Evolutionary conservation across 345 rosid genomes (phyloP), one percentile per base, ranked within the genome.

Genomic region (Ceriops tagal): DNA sequence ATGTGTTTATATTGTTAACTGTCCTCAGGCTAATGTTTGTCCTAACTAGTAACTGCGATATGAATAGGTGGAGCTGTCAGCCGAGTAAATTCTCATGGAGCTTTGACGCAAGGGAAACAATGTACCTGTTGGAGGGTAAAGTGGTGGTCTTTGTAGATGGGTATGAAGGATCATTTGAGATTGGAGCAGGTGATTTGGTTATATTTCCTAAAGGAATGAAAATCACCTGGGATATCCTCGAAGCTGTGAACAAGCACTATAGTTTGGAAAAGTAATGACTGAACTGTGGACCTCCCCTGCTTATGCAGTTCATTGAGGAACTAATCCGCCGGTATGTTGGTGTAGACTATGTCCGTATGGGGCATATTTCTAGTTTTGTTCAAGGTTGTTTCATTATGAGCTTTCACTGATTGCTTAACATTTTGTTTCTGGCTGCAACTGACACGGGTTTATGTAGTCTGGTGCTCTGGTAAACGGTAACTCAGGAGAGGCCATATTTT

Each of bases 141-240:
- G 87, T 81, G 64, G 70, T 34, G 37, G 83, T 83, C 51, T 27
- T 49, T 51, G 80, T 73, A 7, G 80, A 83, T 5, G 87, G 84
- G 26, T 30, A 65, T 7, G 83, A 81, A 62, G 86, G 69, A 26
- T 69, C 76, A 59, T 81, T 83, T 11, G 83, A 78, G 71, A 81
- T 83, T 26, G 71, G 79, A 30, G 77, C 81, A 11, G 83, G 87
- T 30, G 84, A 83, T 77, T 71, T 83, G 81, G 84, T 72, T 61
- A 75, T 81, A 11, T 83, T 83, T 35, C 84, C 87, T 10, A 72
- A 81, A 70, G 87, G 87, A 39, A 83, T 83, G 87, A 83, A 78
- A 53, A 69, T 81, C 52, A 74, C 76, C 46, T 83, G 83, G 83
- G 78, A 83, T 65, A 78, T 81, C 43, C 27, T 78, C 24, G 83